Evolutionary conservation across 2,329 filamentous ascomycete genomes (phyloP).

Genomic region (Calonectria multiphialidica): DNA sequence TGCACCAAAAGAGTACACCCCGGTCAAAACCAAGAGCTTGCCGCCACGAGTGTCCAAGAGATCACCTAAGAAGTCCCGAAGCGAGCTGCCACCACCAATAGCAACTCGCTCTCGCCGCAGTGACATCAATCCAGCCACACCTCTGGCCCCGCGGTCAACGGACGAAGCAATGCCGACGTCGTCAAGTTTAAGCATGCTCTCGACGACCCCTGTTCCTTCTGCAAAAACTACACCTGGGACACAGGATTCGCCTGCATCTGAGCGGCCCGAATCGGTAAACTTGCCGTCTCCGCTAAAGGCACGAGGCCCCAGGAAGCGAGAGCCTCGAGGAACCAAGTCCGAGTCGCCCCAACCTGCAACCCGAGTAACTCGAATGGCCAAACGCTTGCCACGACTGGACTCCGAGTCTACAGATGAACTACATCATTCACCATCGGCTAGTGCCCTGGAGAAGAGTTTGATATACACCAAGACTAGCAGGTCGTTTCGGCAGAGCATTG

Average conservation of each 20-base stretch:
- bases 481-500: conserved; percentile 44
- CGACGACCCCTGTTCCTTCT: conserved; percentile 53
- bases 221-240: conserved; percentile 52
- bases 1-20: neutral
- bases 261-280: conserved; percentile 34
- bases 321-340: conserved; percentile 33
- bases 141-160: conserved; percentile 29
- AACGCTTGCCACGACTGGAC: conserved; percentile 45
- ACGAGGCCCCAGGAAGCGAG: conserved; percentile 33
- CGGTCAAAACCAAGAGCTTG: neutral
- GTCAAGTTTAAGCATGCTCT: conserved; percentile 56
- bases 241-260: conserved; percentile 46
- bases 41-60: conserved; percentile 23
- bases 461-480: conserved; percentile 43
- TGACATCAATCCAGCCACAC: conserved; percentile 37
- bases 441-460: conserved; percentile 54
- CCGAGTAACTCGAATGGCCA: conserved; percentile 35
- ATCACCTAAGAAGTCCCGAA: conserved; percentile 22
- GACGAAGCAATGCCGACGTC: conserved; percentile 38
- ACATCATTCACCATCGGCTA: conserved; percentile 52
- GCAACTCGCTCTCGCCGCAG: conserved; percentile 40
- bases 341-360: conserved; percentile 44
- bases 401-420: conserved; percentile 64
- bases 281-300: conserved; percentile 40
- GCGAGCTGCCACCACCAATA: conserved; percentile 40